Conservation (phyloP, 73 alveolate species). For the Durusdinium trenchii region DNA sequence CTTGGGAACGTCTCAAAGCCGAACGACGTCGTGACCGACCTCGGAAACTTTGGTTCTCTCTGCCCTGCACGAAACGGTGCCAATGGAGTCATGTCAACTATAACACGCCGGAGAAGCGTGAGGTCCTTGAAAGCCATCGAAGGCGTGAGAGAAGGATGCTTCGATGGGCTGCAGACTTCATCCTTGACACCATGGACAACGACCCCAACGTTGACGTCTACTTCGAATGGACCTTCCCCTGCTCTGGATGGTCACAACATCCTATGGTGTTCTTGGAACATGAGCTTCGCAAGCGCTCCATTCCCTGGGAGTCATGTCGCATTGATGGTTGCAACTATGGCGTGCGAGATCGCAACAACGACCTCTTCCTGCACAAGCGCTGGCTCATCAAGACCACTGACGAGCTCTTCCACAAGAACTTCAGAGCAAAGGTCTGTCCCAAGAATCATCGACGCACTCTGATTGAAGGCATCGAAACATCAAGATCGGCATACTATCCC, state of each 20-base stretch:
- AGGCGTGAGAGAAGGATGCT: not conserved
- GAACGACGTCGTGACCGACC: not conserved
- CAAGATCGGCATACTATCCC: no score
- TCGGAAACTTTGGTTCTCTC: not conserved
- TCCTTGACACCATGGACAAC: not conserved
- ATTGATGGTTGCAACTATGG: not conserved
- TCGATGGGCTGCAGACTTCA: not conserved
- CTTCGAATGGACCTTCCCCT: not conserved
- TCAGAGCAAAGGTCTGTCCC: no score
- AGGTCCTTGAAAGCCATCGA: not conserved
- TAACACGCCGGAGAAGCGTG: not conserved
- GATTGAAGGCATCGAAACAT: no score
- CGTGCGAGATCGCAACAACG: not conserved
- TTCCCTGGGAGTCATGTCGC: not conserved
- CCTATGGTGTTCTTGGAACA: not conserved
- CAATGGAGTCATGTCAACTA: not conserved
- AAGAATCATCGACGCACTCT: no score
- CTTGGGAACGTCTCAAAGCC: not conserved
- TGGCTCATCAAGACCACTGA: not conserved
- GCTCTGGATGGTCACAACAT: not conserved
- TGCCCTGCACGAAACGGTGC: slow-evolving; percentile 4
- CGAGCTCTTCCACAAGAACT: no score
- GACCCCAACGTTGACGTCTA: not conserved
- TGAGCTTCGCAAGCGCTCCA: not conserved
- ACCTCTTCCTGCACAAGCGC: not conserved